Conservation (phyloP, 345 rosid genomes). For the Abelmoschus esculentus region DNA sequence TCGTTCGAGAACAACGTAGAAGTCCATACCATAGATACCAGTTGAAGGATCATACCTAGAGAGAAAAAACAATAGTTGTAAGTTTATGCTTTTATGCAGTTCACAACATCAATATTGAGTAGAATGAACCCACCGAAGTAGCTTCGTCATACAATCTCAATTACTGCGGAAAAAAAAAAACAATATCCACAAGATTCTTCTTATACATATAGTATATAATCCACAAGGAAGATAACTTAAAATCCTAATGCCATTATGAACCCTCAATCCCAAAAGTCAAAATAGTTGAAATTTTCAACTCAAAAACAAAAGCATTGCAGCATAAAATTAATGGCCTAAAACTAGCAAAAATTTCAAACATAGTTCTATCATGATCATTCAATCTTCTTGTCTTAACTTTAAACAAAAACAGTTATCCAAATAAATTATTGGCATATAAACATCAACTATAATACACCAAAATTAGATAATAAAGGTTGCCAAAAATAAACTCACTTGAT, state of each 20-base stretch:
- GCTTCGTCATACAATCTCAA: not conserved
- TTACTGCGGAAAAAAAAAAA: not conserved
- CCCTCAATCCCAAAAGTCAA: not conserved
- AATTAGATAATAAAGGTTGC: not conserved
- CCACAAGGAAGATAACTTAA: not conserved
- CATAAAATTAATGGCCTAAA: not conserved
- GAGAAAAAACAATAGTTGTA: not conserved
- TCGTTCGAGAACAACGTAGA: constrained; percentile 59
- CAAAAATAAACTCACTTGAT: constrained; percentile 49
- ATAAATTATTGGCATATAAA: not conserved
- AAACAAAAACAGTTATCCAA: not conserved
- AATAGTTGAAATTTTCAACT: too few species aligned
- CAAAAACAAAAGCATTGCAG: not conserved
- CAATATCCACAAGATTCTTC: not conserved
- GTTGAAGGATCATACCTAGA: constrained; percentile 67
- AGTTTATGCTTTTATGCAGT: not conserved
- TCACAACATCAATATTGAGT: not conserved
- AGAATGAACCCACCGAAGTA: not conserved
- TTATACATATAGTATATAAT: not conserved
- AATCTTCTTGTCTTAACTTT: too few species aligned
- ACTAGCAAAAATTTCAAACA: not conserved
- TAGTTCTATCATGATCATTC: not conserved
- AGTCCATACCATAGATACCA: constrained; percentile 70
- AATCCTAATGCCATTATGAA: not conserved
- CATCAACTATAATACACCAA: not conserved